A percentile compares a stretch with the other conserved stretches of the same genome.
Conservation (phyloP, 202 grass and related monocot genomes). For the Dendrocalamus latiflorus region DNA sequence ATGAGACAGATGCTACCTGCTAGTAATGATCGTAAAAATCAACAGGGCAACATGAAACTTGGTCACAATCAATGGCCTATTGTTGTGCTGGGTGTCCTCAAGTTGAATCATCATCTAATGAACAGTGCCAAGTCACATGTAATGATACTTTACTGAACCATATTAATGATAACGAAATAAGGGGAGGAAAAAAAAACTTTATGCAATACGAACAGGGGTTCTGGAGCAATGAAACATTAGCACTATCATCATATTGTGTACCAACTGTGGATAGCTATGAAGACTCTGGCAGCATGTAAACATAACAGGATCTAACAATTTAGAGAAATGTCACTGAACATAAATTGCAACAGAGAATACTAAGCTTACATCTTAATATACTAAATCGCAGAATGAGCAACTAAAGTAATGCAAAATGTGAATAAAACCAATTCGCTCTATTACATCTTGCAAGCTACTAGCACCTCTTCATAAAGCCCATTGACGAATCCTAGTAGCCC, state of each 20-base stretch:
- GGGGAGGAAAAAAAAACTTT: no score
- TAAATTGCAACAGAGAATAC: slow-evolving; percentile 20
- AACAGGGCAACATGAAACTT: background rate
- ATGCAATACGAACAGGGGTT: background rate
- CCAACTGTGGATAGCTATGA: background rate
- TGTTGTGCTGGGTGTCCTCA: background rate
- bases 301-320: slow-evolving; percentile 2
- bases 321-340: background rate
- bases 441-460: slow-evolving; percentile 38
- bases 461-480: slow-evolving; percentile 38
- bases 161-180: no score
- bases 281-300: background rate
- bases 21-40: background rate
- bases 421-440: slow-evolving; percentile 51
- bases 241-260: background rate
- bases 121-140: no score
- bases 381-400: slow-evolving; percentile 9
- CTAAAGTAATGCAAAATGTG: slow-evolving; percentile 32
- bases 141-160: no score
- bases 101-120: background rate
- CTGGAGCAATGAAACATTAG: background rate
- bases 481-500: slow-evolving; percentile 38
- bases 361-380: slow-evolving; percentile 28
- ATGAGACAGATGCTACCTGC: background rate
- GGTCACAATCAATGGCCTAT: background rate